Conservation (phyloP, 1,284 basidiomycete species). For the Boletus semigastroideus region DNA sequence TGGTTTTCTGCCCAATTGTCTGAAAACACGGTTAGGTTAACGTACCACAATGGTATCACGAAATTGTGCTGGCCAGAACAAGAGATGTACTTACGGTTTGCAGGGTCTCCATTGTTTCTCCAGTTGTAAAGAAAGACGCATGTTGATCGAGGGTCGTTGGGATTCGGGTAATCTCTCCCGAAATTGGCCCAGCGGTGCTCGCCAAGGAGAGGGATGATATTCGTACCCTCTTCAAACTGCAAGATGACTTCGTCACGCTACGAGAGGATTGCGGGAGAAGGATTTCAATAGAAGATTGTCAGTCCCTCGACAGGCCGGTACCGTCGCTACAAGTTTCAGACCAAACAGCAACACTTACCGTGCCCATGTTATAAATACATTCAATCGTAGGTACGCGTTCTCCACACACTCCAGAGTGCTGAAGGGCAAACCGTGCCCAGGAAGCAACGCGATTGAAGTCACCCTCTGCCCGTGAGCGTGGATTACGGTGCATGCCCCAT, state of each 20-base stretch:
- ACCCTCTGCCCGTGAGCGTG: slow-evolving; percentile 5
- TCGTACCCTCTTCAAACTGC: slow-evolving; percentile 26
- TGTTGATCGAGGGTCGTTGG: slow-evolving; percentile 19
- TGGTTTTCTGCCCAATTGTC: slow-evolving; percentile 28
- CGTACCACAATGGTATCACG: background rate
- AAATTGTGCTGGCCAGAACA: too few relatives aligned
- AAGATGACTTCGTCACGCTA: slow-evolving; percentile 33
- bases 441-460: slow-evolving; percentile 26
- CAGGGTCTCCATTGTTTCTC: slow-evolving; percentile 32
- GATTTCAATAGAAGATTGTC: background rate
- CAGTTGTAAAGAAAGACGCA: slow-evolving; percentile 33
- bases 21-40: slow-evolving; percentile 4
- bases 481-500: slow-evolving; percentile 18
- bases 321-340: background rate
- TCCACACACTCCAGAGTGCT: slow-evolving; percentile 16
- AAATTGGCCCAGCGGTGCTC: slow-evolving; percentile 27
- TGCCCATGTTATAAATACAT: slow-evolving; percentile 31
- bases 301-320: background rate
- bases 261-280: background rate
- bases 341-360: slow-evolving; percentile 20
- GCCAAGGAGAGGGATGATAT: slow-evolving; percentile 30
- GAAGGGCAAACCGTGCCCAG: slow-evolving; percentile 28
- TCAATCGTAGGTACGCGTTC: slow-evolving; percentile 18
- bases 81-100: slow-evolving; percentile 26
- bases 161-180: background rate